Evolutionary conservation across 768 basidiomycete genomes (phyloP).

Genomic region (Panus rudis): DNA sequence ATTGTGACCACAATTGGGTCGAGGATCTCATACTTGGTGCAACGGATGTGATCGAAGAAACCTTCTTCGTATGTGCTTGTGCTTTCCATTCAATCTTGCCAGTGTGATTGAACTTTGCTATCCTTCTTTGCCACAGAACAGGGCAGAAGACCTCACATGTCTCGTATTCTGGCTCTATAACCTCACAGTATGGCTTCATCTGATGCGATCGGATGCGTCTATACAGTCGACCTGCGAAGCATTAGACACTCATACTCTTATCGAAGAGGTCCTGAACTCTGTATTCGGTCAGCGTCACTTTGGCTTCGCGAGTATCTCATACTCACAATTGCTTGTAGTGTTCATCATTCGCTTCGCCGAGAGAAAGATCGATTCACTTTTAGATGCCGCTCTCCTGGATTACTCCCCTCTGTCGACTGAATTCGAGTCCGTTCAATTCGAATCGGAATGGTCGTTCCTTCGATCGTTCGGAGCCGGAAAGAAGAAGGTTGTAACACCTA

Average conservation of each 20-base stretch:
- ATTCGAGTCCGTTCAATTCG: constrained; percentile 82
- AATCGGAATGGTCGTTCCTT: constrained; percentile 92
- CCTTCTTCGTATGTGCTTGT: constrained; percentile 70
- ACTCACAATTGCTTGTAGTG: constrained; percentile 39
- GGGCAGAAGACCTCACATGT: constrained; percentile 77
- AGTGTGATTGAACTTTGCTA: too few species aligned
- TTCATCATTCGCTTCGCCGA: constrained; percentile 94
- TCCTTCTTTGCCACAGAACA: too few species aligned
- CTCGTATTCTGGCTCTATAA: constrained; percentile 96
- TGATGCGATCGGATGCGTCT: constrained; percentile 79
- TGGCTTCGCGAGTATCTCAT: not conserved
- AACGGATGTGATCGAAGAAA: constrained; percentile 87
- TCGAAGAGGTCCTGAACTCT: constrained; percentile 91
- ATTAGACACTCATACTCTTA: constrained; percentile 74
- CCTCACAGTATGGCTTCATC: constrained; percentile 81
- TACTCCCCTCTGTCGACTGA: constrained; percentile 71
- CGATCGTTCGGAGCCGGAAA: constrained; percentile 65
- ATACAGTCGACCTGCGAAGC: constrained; percentile 77
- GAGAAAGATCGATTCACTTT: constrained; percentile 75
- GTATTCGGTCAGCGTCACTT: constrained; percentile 64
- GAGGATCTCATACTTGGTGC: constrained; percentile 90
- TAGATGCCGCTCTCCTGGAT: constrained; percentile 80
- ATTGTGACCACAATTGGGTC: constrained; percentile 87
- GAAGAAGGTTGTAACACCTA: constrained; percentile 29
- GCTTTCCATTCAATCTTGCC: constrained; percentile 5